Evolutionary conservation across 495 filamentous ascomycete species (phyloP), one percentile per base, ranked within the genome.

Genomic region (Thozetella sp.): DNA sequence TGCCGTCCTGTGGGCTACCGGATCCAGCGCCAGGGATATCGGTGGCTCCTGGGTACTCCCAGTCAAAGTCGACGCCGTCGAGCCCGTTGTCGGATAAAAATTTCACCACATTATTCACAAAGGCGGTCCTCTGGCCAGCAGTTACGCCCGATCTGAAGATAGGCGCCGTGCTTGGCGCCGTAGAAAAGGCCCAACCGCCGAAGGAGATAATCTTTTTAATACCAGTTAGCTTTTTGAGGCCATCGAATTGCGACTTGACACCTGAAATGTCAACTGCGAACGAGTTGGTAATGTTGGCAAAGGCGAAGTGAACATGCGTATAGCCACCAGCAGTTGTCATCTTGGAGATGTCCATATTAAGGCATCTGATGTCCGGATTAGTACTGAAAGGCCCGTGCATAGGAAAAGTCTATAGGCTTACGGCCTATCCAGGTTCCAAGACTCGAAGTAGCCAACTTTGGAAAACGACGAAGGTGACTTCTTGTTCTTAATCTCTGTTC

Each of bases 1-100:
- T 22, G 15, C 61, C 61, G 17, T 55, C 55, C 9, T 53, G 56
- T 17, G 58, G 51, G 34, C 55, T 22, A 15, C 55, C 67, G 13
- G 50, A 37, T 20, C 63, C 61, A n/a, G 62, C 61, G 22, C 54
- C 67, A 27, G 62, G 62, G 48, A 69, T 63, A 54, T 66, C 67
- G 19, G 59, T 59, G 25, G 60, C 63, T 19, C 26, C 51, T 22
- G 72, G 72, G 37, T 75, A 69, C 37, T 69, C 67, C 67, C 67
- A 69, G 48, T 69, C 67, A 24, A 66, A 20, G 50, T 69, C 58
- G 22, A 65, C 23, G 1, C 64, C 61, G 37, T 71, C 70, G 1
- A 72, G 48, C 23, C 56, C 51, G 22, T 72, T 45, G 25, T 66
- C 54, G 0, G 53, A 53, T 2, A 65, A 17, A 43, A 70, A 66